These are phyloP conservation scores for Suillus occidentalis DNA, from an alignment of 768 basidiomycete genomes.

Conservation along the genomic window DNA sequence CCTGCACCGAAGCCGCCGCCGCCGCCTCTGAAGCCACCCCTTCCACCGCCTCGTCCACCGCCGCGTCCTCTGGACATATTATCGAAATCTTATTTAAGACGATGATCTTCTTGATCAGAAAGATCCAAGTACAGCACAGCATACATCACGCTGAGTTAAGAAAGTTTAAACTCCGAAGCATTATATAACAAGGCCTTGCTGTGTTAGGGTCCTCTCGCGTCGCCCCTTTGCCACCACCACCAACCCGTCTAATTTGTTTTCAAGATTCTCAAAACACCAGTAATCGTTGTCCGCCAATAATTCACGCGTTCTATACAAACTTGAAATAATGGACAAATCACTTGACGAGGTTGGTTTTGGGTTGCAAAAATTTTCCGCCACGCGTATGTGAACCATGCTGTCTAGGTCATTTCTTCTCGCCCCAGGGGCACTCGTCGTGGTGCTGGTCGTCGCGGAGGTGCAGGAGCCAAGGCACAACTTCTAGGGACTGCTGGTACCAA, in stretches of 20 bases:
- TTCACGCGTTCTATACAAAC: background rate
- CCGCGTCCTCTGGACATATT: conserved; percentile 47
- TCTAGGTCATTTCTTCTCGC: conserved; percentile 68
- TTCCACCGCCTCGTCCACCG: conserved; percentile 41
- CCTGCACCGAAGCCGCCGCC: conserved; percentile 35
- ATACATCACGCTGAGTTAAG: conserved; percentile 8
- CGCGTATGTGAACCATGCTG: conserved; percentile 22
- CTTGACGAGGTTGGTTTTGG: conserved; percentile 71
- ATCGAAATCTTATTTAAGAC: conserved; percentile 12
- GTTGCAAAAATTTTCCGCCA: conserved; percentile 13
- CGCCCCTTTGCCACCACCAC: conserved; percentile 31
- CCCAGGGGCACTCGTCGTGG: conserved; percentile 46
- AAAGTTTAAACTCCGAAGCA: conserved; percentile 24
- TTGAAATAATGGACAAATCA: conserved; percentile 67
- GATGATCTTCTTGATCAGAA: conserved; percentile 1
- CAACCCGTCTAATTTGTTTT: conserved; percentile 14
- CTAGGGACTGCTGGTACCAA: conserved; percentile 53
- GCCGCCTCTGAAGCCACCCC: conserved; percentile 61
- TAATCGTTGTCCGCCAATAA: background rate
- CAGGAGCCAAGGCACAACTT: conserved; percentile 54
- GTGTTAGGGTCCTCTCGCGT: conserved; percentile 16
- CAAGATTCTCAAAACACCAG: conserved; percentile 1
- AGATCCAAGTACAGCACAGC: background rate
- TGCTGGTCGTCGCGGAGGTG: conserved; percentile 38
- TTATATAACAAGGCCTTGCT: conserved; percentile 19